A percentile compares a stretch with the other conserved stretches of the same genome.
Evolutionary conservation across 2,329 filamentous ascomycete genomes (phyloP).

Genomic region (Verticillium alfalfae): DNA sequence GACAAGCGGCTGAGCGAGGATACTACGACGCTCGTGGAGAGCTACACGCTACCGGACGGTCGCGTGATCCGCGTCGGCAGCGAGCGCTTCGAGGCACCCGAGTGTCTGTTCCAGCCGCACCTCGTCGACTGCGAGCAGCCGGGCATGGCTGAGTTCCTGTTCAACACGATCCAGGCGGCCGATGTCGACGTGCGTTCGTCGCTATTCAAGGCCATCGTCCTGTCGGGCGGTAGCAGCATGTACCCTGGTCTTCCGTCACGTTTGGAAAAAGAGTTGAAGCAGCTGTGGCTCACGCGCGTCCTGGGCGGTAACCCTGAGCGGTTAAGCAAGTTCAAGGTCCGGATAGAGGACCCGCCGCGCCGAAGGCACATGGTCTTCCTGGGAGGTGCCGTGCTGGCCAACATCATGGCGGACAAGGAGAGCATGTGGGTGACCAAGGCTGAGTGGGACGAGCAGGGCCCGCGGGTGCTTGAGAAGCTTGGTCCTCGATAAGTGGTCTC

Average conservation of each 20-base stretch:
- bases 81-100: conserved; percentile 95
- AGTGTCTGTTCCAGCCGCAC: conserved; percentile 98
- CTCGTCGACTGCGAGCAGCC: conserved; percentile 96
- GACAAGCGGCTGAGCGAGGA: conserved; percentile 96
- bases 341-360: conserved; percentile 95
- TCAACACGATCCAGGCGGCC: conserved; percentile 96
- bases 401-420: conserved; percentile 98
- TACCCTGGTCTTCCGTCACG: conserved; percentile 93
- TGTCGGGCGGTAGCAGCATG: conserved; percentile 97
- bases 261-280: conserved; percentile 97
- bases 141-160: conserved; percentile 92
- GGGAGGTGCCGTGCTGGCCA: conserved; percentile 90
- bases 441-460: conserved; percentile 93
- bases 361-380: conserved; percentile 99
- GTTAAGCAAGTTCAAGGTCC: conserved; percentile 97
- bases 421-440: conserved; percentile 98
- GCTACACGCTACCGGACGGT: conserved; percentile 93
- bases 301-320: conserved; percentile 88
- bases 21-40: conserved; percentile 94
- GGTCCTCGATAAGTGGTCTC: conserved; percentile 64
- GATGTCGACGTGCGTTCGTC: conserved; percentile 93
- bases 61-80: conserved; percentile 94
- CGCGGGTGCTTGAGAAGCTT: conserved; percentile 82
- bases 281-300: conserved; percentile 92
- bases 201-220: conserved; percentile 93